Conservation (phyloP, 352 stramenopile species). For the Plasmopara halstedii region DNA sequence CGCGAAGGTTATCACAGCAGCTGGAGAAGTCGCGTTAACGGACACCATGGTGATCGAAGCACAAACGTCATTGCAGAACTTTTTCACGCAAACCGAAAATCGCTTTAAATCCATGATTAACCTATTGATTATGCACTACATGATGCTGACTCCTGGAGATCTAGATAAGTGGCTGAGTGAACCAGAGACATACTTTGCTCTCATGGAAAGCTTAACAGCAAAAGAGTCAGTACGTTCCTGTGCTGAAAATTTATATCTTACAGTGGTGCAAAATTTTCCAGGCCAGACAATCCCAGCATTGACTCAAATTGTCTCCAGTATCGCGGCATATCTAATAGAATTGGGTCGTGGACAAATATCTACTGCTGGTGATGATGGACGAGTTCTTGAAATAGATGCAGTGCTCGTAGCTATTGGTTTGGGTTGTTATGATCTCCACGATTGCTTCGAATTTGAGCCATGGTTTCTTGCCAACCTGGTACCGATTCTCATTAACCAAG, state of each 20-base stretch:
- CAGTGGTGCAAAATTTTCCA: constrained; percentile 66
- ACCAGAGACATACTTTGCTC: constrained; percentile 52
- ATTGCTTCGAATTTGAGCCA: constrained; percentile 83
- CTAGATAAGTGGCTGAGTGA: constrained; percentile 66
- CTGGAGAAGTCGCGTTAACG: constrained; percentile 61
- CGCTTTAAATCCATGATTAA: constrained; percentile 54
- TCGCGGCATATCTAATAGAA: constrained; percentile 44
- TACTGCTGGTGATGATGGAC: constrained; percentile 16
- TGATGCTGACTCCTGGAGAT: constrained; percentile 48
- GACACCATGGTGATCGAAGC: constrained; percentile 75
- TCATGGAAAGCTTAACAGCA: constrained; percentile 70
- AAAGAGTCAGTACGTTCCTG: constrained; percentile 72
- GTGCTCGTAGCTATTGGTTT: constrained; percentile 75
- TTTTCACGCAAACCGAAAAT: constrained; percentile 40
- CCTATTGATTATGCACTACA: constrained; percentile 68
- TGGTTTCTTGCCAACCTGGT: constrained; percentile 75
- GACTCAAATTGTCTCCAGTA: constrained; percentile 52
- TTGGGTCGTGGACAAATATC: constrained; percentile 10
- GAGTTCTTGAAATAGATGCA: constrained; percentile 60
- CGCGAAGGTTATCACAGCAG: constrained; percentile 76
- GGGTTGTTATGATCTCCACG: constrained; percentile 81
- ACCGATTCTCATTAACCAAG: constrained; percentile 42
- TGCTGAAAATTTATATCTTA: constrained; percentile 81
- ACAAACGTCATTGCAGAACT: constrained; percentile 39
- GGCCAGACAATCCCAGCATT: constrained; percentile 60